Evolutionary conservation across 805 yeast genomes (phyloP).

Genomic region (Candida yuanshanica): DNA sequence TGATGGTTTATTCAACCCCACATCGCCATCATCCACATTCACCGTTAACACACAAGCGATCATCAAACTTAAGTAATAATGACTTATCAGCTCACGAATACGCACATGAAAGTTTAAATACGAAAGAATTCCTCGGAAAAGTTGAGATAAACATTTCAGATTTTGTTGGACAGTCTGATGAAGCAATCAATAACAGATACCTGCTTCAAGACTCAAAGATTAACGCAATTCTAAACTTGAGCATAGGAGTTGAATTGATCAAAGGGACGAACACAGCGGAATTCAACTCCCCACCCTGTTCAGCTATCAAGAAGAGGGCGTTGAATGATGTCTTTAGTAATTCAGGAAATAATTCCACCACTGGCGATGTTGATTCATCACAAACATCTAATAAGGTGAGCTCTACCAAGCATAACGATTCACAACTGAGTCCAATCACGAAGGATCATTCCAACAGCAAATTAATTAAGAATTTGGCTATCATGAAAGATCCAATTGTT

Average conservation of each 20-base stretch:
- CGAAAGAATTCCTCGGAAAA: conserved; percentile 52
- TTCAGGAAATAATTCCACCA: conserved; percentile 1
- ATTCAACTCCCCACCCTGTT: conserved; percentile 36
- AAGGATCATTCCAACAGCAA: conserved; percentile 1
- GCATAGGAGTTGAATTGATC: conserved; percentile 43
- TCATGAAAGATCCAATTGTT: conserved; percentile 41
- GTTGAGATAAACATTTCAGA: conserved; percentile 68
- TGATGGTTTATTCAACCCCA: conserved; percentile 40
- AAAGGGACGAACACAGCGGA: conserved; percentile 38
- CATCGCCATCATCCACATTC: conserved; percentile 5
- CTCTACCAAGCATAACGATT: conserved; percentile 2
- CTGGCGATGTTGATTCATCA: not conserved
- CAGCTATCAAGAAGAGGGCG: conserved; percentile 43
- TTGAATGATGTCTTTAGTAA: conserved; percentile 10
- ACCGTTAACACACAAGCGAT: conserved; percentile 3
- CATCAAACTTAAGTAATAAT: too few species aligned
- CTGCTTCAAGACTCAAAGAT: conserved; percentile 73
- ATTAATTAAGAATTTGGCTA: conserved; percentile 11
- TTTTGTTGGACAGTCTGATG: conserved; percentile 43
- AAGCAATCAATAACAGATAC: conserved; percentile 53
- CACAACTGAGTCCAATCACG: not conserved
- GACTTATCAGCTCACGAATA: too few species aligned
- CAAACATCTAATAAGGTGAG: conserved; percentile 2
- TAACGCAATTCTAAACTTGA: conserved; percentile 68
- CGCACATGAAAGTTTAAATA: conserved; percentile 1